Evolutionary conservation across 1,139 yeast species (phyloP).

Genomic region (Ogataea hybrid): DNA sequence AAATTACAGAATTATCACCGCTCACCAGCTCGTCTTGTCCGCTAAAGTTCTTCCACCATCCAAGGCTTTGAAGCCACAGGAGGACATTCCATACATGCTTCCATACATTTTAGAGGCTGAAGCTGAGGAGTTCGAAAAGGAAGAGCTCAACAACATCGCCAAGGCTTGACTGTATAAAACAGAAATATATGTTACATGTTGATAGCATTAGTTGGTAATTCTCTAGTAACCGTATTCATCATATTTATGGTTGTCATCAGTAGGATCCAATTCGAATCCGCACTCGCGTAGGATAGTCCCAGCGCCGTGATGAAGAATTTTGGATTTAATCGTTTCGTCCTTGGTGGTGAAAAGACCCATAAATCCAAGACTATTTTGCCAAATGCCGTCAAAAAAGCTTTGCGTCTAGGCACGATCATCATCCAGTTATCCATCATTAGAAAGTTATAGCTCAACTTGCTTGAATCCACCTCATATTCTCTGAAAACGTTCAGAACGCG

Average conservation of each 20-base stretch:
- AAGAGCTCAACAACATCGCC: constrained; percentile 75
- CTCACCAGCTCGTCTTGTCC: constrained; percentile 82
- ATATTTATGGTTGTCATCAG: constrained; percentile 40
- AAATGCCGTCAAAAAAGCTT: constrained; percentile 47
- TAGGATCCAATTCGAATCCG: constrained; percentile 57
- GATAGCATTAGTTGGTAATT: constrained; percentile 1
- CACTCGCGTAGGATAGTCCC: constrained; percentile 50
- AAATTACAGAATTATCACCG: constrained; percentile 86
- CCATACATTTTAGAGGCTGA: constrained; percentile 94
- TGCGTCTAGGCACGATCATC: constrained; percentile 79
- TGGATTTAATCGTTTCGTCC: constrained; percentile 47
- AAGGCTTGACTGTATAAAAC: constrained; percentile 13
- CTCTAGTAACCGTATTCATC: constrained; percentile 44
- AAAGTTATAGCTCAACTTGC: constrained; percentile 66
- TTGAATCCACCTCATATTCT: constrained; percentile 38
- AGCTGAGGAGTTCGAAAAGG: constrained; percentile 86
- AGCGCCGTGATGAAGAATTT: constrained; percentile 45
- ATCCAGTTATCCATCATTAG: constrained; percentile 80
- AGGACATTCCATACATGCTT: constrained; percentile 80
- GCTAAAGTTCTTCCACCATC: constrained; percentile 82
- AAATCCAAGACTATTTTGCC: constrained; percentile 71
- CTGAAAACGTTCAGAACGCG: constrained; percentile 65
- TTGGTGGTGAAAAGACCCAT: constrained; percentile 79
- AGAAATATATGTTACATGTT: constrained; percentile 5
- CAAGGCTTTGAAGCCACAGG: constrained; percentile 76